Evolutionary conservation across 345 rosid species (phyloP).

Genomic region (Linum usitatissimum): DNA sequence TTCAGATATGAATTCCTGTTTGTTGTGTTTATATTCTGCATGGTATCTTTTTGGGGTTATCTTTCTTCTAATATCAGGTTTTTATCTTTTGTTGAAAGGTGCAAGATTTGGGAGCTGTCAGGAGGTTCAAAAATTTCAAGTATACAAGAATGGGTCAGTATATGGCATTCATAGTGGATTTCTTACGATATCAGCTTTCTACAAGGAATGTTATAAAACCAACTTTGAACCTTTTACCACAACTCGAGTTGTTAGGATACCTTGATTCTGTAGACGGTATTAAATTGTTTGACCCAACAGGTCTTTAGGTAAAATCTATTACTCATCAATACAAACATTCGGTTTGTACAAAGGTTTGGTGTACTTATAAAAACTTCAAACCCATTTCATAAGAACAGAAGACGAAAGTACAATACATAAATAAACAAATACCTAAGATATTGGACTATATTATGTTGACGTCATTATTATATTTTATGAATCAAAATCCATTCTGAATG

Average conservation of each 20-base stretch:
- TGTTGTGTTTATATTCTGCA: neutral
- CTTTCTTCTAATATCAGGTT: slow-evolving; percentile 7
- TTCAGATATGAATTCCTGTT: neutral
- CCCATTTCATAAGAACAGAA: no score
- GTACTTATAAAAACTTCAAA: no score
- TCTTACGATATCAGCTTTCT: neutral
- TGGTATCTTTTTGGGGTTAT: neutral
- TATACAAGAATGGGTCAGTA: slow-evolving; percentile 63
- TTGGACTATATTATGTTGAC: neutral
- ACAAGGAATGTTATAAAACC: neutral
- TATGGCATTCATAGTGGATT: neutral
- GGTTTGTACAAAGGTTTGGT: no score
- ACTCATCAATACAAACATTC: no score
- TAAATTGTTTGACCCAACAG: no score
- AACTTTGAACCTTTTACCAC: neutral
- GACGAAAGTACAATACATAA: no score
- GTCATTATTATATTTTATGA: no score
- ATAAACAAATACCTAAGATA: no score
- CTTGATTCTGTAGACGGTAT: no score
- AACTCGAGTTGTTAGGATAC: no score
- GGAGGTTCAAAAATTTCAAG: slow-evolving; percentile 73
- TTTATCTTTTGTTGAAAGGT: slow-evolving; percentile 34
- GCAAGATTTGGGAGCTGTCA: slow-evolving; percentile 88
- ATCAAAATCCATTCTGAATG: neutral
- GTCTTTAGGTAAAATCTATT: no score